These are phyloP conservation scores for Neocallimastix lanati DNA, from an alignment of 192 early-diverging fungal genomes.

Conservation along the genomic window DNA sequence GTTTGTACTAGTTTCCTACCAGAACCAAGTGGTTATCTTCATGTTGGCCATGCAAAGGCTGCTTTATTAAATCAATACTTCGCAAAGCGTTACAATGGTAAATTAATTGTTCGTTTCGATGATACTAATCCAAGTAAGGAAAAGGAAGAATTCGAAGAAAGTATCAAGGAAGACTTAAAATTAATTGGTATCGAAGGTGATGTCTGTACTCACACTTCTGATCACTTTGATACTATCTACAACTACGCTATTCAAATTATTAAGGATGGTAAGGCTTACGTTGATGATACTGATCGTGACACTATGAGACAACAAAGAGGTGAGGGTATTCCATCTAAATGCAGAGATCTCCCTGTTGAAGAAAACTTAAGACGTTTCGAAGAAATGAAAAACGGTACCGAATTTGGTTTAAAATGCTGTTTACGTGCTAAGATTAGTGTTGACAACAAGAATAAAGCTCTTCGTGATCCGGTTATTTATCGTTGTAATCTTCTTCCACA, in stretches of 20 bases:
- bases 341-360: conserved; percentile 68
- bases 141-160: conserved; percentile 84
- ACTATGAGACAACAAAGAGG: conserved; percentile 79
- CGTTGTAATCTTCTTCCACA: conserved; percentile 80
- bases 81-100: conserved; percentile 75
- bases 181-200: conserved; percentile 70
- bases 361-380: conserved; percentile 80
- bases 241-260: conserved; percentile 70
- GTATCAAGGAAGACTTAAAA: conserved; percentile 80
- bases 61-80: conserved; percentile 95
- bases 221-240: conserved; percentile 78
- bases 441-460: conserved; percentile 67
- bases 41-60: conserved; percentile 99
- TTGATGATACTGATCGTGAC: conserved; percentile 71
- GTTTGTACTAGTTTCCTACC: conserved; percentile 97
- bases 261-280: conserved; percentile 74
- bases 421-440: conserved; percentile 91
- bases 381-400: conserved; percentile 78
- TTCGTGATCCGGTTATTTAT: conserved; percentile 95
- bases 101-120: conserved; percentile 88
- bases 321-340: conserved; percentile 59
- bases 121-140: conserved; percentile 98
- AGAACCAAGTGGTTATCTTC: conserved; percentile 93
- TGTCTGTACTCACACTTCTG: conserved; percentile 69
- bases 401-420: conserved; percentile 60